Base-by-base conservation (phyloP, 345 rosid genomes). In the Murraya paniculata region DNA sequence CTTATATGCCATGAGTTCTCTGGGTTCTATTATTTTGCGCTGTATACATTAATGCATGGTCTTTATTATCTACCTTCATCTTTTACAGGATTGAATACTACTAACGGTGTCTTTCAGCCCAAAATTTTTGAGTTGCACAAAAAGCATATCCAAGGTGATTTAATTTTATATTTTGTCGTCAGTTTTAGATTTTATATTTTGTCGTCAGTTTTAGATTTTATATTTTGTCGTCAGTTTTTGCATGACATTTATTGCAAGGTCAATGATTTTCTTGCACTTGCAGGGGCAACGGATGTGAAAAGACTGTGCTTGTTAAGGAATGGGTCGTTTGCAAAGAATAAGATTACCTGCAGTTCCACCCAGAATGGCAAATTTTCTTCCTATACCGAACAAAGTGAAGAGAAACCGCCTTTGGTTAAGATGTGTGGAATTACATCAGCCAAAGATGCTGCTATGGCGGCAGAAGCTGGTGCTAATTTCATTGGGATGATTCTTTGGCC, bases 401-500 rank as follows among this genome's bases (percentile, higher is more conserved):
- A 85, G 70, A 72, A 57, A 18, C 24, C 45, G 79, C 86, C 92
- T 81, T 81, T 89, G 79, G 92, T 94, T 76, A 90, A 94, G 89
- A 94, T 94, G 93, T 91, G 97, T 25, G 97, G 98, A 71, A 85
- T 94, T 41, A 90, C 97, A 67, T 91, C 97, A 33, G 91, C 92
- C 2, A 75, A 71, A 82, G 97, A 94, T 82, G 97, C 97, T 38
- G 91, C 88, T 27, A 78, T 89, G 81, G 98, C 97, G 9, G 97
- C 92, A 73, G 98, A 94, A 88, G 93, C 96, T 65, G 97, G 97
- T 57, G 97, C 97, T 35, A 75, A 90, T 84, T 86, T 88, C 60
- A 89, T 90, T 22, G 98, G 98, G 74, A 96, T 96, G 97, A 92
- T 96, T 80, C 78, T 94, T 59, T 92, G 94, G 95, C 95, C 98